phyloP scores from a whole-genome alignment of 768 basidiomycete species.

The Auricularia cornea region DNA sequence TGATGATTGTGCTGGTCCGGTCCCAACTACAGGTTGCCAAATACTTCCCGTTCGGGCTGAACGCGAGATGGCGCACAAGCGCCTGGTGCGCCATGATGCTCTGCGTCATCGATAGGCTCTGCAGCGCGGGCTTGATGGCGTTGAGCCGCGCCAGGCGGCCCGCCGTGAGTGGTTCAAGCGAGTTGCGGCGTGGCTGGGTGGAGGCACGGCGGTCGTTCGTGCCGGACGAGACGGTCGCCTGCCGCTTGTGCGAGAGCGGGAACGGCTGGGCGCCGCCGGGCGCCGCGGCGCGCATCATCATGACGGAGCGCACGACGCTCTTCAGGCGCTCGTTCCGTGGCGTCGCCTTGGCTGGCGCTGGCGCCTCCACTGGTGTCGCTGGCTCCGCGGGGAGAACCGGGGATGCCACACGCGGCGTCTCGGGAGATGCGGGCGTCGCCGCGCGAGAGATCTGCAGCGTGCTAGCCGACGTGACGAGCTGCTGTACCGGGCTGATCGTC shows the following conservation, averaged over 20 bases:
- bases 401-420: background rate
- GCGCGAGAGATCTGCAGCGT: background rate
- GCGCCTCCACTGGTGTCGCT: background rate
- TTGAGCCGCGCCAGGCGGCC: slow-evolving; percentile 46
- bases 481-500: background rate
- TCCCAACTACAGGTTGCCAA: slow-evolving; percentile 75
- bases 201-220: background rate
- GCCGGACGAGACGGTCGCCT: slow-evolving; percentile 18
- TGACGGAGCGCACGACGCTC: slow-evolving; percentile 38
- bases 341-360: background rate
- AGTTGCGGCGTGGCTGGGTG: slow-evolving; percentile 7
- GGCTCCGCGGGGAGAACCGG: background rate
- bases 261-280: slow-evolving; percentile 18
- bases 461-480: background rate
- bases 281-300: slow-evolving; percentile 32
- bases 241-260: slow-evolving; percentile 6
- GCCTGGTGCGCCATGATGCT: slow-evolving; percentile 58
- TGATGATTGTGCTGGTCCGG: slow-evolving; percentile 58
- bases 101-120: slow-evolving; percentile 45
- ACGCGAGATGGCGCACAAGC: slow-evolving; percentile 64
- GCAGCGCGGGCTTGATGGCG: slow-evolving; percentile 46
- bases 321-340: slow-evolving; percentile 25
- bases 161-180: slow-evolving; percentile 19
- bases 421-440: background rate
- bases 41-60: slow-evolving; percentile 67